Base-by-base conservation (phyloP, 805 yeast species). In the Candida verbasci region DNA sequence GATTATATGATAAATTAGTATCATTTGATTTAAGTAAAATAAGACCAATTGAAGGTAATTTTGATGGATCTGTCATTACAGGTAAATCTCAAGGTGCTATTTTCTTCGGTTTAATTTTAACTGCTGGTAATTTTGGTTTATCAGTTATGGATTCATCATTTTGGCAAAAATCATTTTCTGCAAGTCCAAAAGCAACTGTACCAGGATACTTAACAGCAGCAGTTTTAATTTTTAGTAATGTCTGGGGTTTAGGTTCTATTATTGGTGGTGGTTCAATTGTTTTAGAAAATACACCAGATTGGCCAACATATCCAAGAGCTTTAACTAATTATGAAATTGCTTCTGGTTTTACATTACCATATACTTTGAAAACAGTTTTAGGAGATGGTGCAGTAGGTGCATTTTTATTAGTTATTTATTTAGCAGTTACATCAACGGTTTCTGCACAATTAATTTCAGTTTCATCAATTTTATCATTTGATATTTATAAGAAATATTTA, bases 401-500 rank as follows among this genome's bases (percentile, higher is more conserved):
- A 9, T 41, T 53, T 22, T 46, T 65, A 17, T 46, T 65, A 25
- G 50, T 62, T 31, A 48, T 65, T 18, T 65, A 60, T 42, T 51
- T 63, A 39, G 65, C 69, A 2, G 68, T 64, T 20, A 65, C 70
- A 9, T 62, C 69, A n/a, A 60, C 70, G 3, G 62, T 60, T 12
- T 56, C 65, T 36, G 67, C 70, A 5, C 64, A 65, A 43, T 46
- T 65, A 58, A 58, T 65, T 28, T 61, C 69, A 3, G 68, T 62
- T 20, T 56, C 65, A 37, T 55, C 64, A 36, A 61, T 65, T 39
- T 42, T 70, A 27, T 68, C 76, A 2, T 72, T 65, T 44, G 78
- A 72, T 48, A 58, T 70, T 38, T 72, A 62, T 53, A 61, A 67
- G 58, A 64, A 53, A 33, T 72, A 70, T 47, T 46, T 68, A 39